phyloP scores from a whole-genome alignment of 208 protist species.

The Wallacemonas sp. region DNA sequence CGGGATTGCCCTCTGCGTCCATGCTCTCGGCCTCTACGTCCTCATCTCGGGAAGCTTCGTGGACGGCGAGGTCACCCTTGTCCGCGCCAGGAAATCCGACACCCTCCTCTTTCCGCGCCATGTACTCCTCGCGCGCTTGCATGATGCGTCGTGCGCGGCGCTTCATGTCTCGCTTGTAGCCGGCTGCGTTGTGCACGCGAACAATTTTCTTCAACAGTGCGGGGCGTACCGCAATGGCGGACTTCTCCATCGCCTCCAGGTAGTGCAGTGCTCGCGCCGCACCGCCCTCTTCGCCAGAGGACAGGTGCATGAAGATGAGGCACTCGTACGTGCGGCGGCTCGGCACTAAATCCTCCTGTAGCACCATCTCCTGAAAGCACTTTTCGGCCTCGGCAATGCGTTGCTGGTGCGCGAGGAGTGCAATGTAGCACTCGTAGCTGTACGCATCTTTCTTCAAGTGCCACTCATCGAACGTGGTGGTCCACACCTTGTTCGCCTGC shows the following conservation, averaged over 20 bases:
- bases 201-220: constrained; percentile 88
- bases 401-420: constrained; percentile 86
- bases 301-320: constrained; percentile 92
- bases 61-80: not conserved
- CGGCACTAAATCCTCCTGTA: constrained; percentile 75
- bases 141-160: constrained; percentile 91
- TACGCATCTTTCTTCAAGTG: constrained; percentile 79
- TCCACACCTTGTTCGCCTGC: constrained; percentile 82
- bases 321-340: constrained; percentile 84
- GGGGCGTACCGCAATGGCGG: constrained; percentile 65
- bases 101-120: constrained; percentile 67
- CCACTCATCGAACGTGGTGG: constrained; percentile 82
- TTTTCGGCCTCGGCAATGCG: constrained; percentile 88
- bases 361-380: constrained; percentile 85
- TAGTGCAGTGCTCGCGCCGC: constrained; percentile 85
- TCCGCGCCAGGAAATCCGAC: constrained; percentile 25
- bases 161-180: constrained; percentile 94
- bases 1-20: constrained; percentile 21
- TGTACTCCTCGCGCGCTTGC: constrained; percentile 87
- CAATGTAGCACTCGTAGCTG: constrained; percentile 91
- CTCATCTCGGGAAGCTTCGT: not conserved
- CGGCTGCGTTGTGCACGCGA: constrained; percentile 80
- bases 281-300: constrained; percentile 89
- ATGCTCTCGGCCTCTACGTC: not conserved
- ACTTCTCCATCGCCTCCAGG: constrained; percentile 88